Evolutionary conservation across 768 basidiomycete species (phyloP).

Genomic region (Boletellus ananas): DNA sequence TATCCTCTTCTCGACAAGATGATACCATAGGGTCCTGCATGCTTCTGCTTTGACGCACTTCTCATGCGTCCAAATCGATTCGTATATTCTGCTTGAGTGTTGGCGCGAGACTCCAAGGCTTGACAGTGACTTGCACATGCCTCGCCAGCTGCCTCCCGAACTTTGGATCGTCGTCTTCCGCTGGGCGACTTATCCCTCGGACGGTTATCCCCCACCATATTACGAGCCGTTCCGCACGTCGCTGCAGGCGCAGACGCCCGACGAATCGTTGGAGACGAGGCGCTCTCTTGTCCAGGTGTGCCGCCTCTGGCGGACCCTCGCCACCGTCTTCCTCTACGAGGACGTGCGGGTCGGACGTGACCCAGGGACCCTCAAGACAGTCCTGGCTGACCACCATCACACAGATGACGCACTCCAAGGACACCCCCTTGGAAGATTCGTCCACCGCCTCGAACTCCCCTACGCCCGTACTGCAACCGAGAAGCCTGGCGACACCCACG

Average conservation of each 20-base stretch:
- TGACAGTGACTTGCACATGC: background rate
- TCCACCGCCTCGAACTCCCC: conserved; percentile 57
- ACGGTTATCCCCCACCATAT: conserved; percentile 25
- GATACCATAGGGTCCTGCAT: conserved; percentile 31
- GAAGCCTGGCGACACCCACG: conserved; percentile 24
- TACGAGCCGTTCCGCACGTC: conserved; percentile 49
- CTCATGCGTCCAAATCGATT: conserved; percentile 2
- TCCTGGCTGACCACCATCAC: conserved; percentile 20
- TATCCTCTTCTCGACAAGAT: conserved; percentile 26
- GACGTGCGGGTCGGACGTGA: conserved; percentile 44
- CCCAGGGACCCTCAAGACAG: conserved; percentile 29
- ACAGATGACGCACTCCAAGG: conserved; percentile 13
- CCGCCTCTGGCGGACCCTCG: conserved; percentile 50
- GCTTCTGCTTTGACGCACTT: conserved; percentile 10
- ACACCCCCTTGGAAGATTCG: conserved; percentile 33
- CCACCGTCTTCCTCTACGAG: conserved; percentile 47
- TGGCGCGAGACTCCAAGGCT: conserved; percentile 7
- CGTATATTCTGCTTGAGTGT: background rate
- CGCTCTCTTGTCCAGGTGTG: conserved; percentile 51
- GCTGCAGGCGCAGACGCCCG: conserved; percentile 24
- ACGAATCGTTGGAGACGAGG: conserved; percentile 34
- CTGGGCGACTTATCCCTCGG: conserved; percentile 35
- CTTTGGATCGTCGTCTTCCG: conserved; percentile 52
- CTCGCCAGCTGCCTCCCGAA: conserved; percentile 43
- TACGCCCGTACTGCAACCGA: conserved; percentile 49